Evolutionary conservation across 768 basidiomycete species (phyloP).

Genomic region (Naematelia encephala): DNA sequence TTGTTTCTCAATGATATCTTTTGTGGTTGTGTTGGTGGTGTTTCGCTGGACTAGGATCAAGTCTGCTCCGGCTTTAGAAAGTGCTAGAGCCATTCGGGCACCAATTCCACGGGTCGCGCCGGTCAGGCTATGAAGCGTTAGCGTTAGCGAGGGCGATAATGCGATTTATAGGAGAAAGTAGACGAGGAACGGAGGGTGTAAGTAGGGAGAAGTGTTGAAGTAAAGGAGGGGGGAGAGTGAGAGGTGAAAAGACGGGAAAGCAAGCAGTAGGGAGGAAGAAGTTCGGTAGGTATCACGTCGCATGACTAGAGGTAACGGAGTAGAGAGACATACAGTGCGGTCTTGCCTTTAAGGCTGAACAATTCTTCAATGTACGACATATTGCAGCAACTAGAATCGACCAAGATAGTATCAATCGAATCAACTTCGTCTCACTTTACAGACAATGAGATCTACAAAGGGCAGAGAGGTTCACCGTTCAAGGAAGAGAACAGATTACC

Average conservation of each 20-base stretch:
- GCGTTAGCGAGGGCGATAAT: neutral
- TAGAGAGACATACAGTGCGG: constrained; percentile 46
- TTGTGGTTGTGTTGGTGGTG: constrained; percentile 50
- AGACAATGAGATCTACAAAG: too few relatives aligned
- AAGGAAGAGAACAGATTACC: neutral
- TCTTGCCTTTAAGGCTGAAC: constrained; percentile 51
- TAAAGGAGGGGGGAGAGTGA: neutral
- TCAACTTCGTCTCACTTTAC: too few relatives aligned
- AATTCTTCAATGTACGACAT: constrained; percentile 47
- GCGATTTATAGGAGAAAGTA: neutral
- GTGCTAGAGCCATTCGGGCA: constrained; percentile 48
- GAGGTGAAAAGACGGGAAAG: neutral
- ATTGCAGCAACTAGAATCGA: neutral
- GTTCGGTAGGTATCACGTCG: too few relatives aligned
- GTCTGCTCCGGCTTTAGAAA: constrained; percentile 53
- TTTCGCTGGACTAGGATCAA: constrained; percentile 54
- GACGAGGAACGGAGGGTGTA: neutral
- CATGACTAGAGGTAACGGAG: neutral
- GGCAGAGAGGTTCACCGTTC: neutral
- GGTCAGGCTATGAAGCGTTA: too few relatives aligned
- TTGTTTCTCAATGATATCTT: constrained; percentile 48
- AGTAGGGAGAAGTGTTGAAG: neutral
- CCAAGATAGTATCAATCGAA: neutral
- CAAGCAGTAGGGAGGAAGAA: neutral
- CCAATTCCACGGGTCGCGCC: constrained; percentile 53